Evolutionary conservation across 2,329 filamentous ascomycete genomes (phyloP).

Genomic region (Ceratocystis colombiana): DNA sequence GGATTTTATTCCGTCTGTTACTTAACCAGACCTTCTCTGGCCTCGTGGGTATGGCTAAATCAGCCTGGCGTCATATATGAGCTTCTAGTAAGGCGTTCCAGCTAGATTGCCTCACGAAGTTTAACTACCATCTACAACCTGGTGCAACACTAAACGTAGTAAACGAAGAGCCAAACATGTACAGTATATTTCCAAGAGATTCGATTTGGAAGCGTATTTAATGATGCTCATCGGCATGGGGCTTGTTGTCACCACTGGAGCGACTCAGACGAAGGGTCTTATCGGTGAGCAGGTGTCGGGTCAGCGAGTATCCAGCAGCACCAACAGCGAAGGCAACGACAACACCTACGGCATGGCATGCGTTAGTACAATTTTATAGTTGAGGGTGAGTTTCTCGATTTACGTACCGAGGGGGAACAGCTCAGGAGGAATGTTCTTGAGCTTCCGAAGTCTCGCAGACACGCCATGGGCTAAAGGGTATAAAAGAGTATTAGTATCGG

Average conservation of each 20-base stretch:
- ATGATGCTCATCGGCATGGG: conserved; percentile 31
- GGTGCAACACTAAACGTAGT: conserved; percentile 8
- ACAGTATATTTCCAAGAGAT: conserved; percentile 28
- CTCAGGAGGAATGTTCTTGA: conserved; percentile 87
- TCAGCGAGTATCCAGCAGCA: conserved; percentile 72
- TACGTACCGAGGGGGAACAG: conserved; percentile 78
- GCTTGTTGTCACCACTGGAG: conserved; percentile 37
- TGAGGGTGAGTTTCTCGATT: conserved; percentile 17
- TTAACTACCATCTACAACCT: background rate
- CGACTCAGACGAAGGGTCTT: conserved; percentile 83
- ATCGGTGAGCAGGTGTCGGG: conserved; percentile 75
- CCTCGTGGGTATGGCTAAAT: background rate
- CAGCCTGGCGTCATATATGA: background rate
- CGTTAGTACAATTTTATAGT: conserved; percentile 29
- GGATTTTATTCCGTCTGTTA: conserved; percentile 17
- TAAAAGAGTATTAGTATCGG: conserved; percentile 10
- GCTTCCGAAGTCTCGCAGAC: conserved; percentile 82
- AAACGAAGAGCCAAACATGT: conserved; percentile 9
- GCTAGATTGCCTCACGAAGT: background rate
- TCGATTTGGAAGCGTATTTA: conserved; percentile 29
- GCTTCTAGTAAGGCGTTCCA: background rate
- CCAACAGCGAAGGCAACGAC: conserved; percentile 77
- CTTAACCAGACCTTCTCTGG: background rate
- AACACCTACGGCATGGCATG: conserved; percentile 47
- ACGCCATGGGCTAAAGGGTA: conserved; percentile 70